Percentiles rank a stretch among this genome's conserved stretches.
Evolutionary conservation across 495 filamentous ascomycete genomes (phyloP).

Genomic region (Apodospora peruviana): DNA sequence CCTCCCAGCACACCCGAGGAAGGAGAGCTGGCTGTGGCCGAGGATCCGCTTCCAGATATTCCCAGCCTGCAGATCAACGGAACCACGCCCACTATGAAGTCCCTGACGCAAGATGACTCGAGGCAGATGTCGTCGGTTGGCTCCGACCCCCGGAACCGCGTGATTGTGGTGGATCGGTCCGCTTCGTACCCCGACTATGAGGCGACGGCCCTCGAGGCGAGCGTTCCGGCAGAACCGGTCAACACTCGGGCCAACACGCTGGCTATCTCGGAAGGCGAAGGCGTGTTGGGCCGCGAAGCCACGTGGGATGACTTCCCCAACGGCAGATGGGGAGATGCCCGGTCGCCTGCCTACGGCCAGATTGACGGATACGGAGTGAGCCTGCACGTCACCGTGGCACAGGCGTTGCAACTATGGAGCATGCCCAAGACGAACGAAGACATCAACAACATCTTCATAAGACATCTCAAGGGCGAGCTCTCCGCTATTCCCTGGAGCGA

Average conservation of each 20-base stretch:
- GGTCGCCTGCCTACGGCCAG: constrained; percentile 86
- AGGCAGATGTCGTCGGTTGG: constrained; percentile 45
- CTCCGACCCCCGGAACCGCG: constrained; percentile 71
- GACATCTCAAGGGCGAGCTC: constrained; percentile 70
- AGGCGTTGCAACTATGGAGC: constrained; percentile 80
- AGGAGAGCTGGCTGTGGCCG: constrained; percentile 41
- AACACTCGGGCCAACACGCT: constrained; percentile 73
- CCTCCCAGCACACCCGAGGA: constrained; percentile 45
- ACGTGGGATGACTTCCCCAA: constrained; percentile 99
- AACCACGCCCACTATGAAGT: constrained; percentile 15
- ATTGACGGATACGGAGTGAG: constrained; percentile 94
- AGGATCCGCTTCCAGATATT: constrained; percentile 34
- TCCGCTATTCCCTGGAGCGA: constrained; percentile 88
- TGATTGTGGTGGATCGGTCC: constrained; percentile 64
- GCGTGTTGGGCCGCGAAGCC: constrained; percentile 85
- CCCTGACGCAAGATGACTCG: constrained; percentile 13
- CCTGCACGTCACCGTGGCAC: constrained; percentile 70
- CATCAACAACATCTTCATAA: constrained; percentile 72
- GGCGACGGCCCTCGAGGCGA: constrained; percentile 59
- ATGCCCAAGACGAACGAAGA: constrained; percentile 61
- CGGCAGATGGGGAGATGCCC: constrained; percentile 91
- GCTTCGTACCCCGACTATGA: constrained; percentile 55
- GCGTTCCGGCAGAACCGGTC: constrained; percentile 51
- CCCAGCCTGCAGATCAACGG: constrained; percentile 31
- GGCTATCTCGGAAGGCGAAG: constrained; percentile 87